Conservation (phyloP, 2,329 filamentous ascomycete genomes). For the Botryotinia convoluta region DNA sequence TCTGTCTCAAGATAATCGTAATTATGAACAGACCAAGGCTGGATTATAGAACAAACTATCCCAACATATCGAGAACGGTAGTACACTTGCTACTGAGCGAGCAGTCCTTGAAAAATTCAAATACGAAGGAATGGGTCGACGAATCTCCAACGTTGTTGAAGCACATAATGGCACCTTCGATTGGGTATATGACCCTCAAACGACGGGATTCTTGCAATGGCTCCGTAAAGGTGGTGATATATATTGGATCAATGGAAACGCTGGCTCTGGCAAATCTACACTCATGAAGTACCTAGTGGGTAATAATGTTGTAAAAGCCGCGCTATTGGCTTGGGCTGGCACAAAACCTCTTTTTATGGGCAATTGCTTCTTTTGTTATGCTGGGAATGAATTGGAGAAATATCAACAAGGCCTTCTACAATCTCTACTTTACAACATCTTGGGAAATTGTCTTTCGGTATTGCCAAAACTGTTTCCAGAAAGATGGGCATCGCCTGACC, state of each 20-base stretch:
- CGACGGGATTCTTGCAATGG: constrained; percentile 19
- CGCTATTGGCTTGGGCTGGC: constrained; percentile 34
- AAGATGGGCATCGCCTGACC: background rate
- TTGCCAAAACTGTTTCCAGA: constrained; percentile 14
- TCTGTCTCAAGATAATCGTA: background rate
- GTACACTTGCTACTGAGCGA: background rate
- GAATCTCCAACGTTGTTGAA: background rate
- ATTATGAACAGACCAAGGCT: background rate
- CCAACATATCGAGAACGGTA: background rate
- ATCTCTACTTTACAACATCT: constrained; percentile 19
- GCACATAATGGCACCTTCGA: constrained; percentile 1
- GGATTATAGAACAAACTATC: background rate
- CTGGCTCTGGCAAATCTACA: constrained; percentile 26
- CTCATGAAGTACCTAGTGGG: constrained; percentile 28
- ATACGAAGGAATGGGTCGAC: background rate
- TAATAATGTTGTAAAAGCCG: background rate
- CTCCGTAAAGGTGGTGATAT: constrained; percentile 9
- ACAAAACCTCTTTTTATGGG: constrained; percentile 32
- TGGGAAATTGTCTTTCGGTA: background rate
- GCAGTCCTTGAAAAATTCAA: background rate
- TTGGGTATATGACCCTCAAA: background rate
- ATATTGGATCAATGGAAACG: constrained; percentile 31
- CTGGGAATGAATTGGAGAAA: constrained; percentile 35
- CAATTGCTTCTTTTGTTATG: constrained; percentile 48
- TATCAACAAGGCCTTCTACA: constrained; percentile 22